Conservation (phyloP, 139 green algal species). For the Coelastrella sp. region DNA sequence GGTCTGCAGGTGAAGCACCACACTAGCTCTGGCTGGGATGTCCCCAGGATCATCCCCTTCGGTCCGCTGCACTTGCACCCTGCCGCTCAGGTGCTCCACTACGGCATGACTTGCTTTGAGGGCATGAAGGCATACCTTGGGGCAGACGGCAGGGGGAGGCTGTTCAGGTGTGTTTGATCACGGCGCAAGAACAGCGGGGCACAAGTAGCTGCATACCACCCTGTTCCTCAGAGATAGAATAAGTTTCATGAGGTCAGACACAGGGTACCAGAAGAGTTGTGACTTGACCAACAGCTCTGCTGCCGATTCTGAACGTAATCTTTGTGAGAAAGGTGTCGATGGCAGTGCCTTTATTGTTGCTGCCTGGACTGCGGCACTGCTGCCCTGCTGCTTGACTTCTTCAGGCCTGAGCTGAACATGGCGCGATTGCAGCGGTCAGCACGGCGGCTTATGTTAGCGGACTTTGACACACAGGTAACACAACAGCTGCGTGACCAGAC, state of each 20-base stretch:
- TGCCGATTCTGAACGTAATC: too few species aligned
- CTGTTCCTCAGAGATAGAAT: not conserved
- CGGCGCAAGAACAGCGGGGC: not conserved
- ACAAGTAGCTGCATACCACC: not conserved
- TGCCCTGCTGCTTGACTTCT: not conserved
- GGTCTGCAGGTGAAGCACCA: conserved; percentile 63
- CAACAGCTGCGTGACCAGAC: too few species aligned
- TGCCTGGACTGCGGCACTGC: too few species aligned
- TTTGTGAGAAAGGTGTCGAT: too few species aligned
- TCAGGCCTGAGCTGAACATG: conserved; percentile 86
- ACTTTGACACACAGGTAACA: conserved; percentile 60
- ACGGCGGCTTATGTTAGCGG: conserved; percentile 67
- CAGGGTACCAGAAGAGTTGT: not conserved
- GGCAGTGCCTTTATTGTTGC: too few species aligned
- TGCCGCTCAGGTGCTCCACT: conserved; percentile 74
- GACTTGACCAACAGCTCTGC: not conserved
- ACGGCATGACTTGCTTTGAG: conserved; percentile 79
- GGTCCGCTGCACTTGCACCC: conserved; percentile 75
- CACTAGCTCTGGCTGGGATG: conserved; percentile 68
- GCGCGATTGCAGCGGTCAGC: conserved; percentile 72
- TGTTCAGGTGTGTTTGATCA: conserved; percentile 70
- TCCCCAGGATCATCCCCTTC: conserved; percentile 73
- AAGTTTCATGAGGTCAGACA: not conserved
- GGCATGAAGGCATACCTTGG: conserved; percentile 83
- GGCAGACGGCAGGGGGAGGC: conserved; percentile 55